Percentiles rank a stretch among this genome's conserved stretches.
phyloP scores from a whole-genome alignment of 345 rosid genomes.

The Rhizophora mangle region DNA sequence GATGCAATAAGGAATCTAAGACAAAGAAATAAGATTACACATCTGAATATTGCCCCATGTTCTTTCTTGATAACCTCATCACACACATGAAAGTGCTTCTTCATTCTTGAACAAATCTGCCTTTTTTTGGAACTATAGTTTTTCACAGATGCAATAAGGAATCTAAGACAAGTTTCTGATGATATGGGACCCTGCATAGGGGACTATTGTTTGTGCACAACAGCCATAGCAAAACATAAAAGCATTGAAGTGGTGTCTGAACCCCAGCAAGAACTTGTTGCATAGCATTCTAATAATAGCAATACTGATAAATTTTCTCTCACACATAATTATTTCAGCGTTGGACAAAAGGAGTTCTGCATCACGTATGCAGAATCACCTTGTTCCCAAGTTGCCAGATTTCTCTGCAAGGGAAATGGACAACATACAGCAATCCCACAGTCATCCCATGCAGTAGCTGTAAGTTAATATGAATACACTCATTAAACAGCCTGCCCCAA shows the following conservation, averaged over 20 bases:
- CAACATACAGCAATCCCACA: no score
- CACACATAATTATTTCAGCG: background rate
- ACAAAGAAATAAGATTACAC: background rate
- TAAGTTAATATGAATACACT: background rate
- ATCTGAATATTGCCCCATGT: background rate
- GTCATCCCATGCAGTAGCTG: no score
- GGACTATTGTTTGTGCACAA: no score
- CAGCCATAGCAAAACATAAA: background rate
- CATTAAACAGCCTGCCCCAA: slow-evolving; percentile 1
- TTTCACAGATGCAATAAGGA: no score
- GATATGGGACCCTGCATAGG: no score
- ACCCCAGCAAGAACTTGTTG: background rate
- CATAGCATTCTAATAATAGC: slow-evolving; percentile 9
- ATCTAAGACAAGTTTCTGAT: no score
- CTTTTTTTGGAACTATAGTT: no score
- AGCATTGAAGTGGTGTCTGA: slow-evolving; percentile 2
- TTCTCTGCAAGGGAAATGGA: background rate
- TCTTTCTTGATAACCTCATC: background rate
- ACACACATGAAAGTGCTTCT: slow-evolving; percentile 1
- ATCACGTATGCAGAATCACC: background rate
- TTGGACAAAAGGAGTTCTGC: background rate
- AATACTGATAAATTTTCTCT: slow-evolving; percentile 1
- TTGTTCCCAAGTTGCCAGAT: background rate
- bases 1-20: no score
- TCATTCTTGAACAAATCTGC: background rate